Conservation (phyloP, 371 early-diverging fungal genomes). For the Entomophthora muscae region DNA sequence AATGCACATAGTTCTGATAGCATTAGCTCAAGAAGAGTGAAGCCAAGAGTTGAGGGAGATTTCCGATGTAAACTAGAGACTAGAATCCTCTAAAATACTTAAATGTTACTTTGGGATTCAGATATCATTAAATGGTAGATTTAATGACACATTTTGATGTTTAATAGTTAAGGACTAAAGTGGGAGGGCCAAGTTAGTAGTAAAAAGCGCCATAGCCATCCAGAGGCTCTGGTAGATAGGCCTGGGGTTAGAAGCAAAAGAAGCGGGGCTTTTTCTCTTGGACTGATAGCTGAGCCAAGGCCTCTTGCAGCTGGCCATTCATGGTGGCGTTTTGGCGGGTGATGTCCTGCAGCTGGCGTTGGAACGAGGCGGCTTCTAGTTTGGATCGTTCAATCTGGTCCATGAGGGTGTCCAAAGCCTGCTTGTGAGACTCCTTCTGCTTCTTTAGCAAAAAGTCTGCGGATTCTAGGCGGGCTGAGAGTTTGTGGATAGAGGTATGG, state of each 20-base stretch:
- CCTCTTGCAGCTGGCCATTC: background rate
- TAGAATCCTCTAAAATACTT: no score
- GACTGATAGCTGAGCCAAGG: background rate
- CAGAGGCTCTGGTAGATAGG: no score
- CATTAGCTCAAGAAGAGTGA: no score
- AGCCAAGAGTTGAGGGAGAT: no score
- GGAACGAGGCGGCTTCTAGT: slow-evolving; percentile 2
- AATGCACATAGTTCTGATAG: no score
- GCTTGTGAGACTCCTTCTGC: background rate
- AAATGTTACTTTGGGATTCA: no score
- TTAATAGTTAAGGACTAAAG: no score
- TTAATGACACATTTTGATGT: no score
- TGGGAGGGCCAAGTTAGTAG: no score
- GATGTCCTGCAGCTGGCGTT: slow-evolving; percentile 3
- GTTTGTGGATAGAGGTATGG: slow-evolving; percentile 4
- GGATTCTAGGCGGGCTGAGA: background rate
- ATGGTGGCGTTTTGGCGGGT: background rate
- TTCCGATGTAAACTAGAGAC: no score
- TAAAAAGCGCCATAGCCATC: no score
- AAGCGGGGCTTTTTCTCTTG: background rate
- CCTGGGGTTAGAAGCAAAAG: slow-evolving; percentile 3
- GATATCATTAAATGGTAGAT: no score
- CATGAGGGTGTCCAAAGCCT: slow-evolving; percentile 1
- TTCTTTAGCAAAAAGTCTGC: background rate
- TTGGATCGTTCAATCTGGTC: slow-evolving; percentile 5